Percentiles rank a stretch among this genome's conserved stretches.
Evolutionary conservation across 2,329 filamentous ascomycete genomes (phyloP).

Genomic region (Penicillium aurantiogriseum): DNA sequence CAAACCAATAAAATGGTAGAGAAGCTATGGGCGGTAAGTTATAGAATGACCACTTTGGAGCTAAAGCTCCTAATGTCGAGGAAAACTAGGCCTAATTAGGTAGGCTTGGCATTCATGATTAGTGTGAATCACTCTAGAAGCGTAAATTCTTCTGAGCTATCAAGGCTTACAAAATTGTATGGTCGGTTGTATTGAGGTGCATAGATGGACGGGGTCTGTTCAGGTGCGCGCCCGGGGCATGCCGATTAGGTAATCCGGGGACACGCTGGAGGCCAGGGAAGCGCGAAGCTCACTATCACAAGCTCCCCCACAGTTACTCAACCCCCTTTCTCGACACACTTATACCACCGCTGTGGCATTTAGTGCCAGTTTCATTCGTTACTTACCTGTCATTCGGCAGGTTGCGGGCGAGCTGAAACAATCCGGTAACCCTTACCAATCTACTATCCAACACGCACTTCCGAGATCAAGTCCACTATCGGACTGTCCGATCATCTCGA

Average conservation of each 20-base stretch:
- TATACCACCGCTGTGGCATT: constrained; percentile 19
- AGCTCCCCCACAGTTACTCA: not conserved
- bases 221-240: not conserved
- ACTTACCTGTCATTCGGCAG: not conserved
- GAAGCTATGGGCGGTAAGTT: too few species aligned
- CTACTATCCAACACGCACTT: not conserved
- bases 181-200: not conserved
- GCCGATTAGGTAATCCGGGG: constrained; percentile 6
- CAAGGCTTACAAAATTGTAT: not conserved
- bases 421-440: not conserved
- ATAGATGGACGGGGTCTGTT: not conserved
- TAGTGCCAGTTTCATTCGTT: constrained; percentile 32
- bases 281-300: not conserved
- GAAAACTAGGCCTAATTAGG: too few species aligned
- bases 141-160: not conserved
- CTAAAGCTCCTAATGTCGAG: too few species aligned
- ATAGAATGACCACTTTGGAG: too few species aligned
- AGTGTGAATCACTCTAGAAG: too few species aligned
- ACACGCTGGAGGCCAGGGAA: not conserved
- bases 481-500: constrained; percentile 1
- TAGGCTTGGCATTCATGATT: too few species aligned
- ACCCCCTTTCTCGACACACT: not conserved
- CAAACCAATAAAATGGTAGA: too few species aligned
- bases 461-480: constrained; percentile 2
- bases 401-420: not conserved